phyloP scores from a whole-genome alignment of 208 protist species.

The Vickermania ingenoplastis region DNA sequence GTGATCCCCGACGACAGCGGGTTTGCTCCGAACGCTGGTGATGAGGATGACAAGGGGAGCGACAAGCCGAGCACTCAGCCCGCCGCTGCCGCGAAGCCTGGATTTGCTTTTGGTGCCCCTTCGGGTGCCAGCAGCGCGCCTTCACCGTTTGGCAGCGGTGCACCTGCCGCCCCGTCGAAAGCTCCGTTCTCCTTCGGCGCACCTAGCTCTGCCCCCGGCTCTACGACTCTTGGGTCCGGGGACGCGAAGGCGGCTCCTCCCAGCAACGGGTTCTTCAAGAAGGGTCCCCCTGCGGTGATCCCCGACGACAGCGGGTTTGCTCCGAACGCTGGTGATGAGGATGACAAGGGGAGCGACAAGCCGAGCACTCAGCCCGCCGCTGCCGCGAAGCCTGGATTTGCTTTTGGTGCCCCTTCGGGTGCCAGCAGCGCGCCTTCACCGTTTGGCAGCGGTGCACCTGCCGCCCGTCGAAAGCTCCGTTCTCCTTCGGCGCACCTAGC shows the following conservation, averaged over 20 bases:
- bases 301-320: conserved; percentile 48
- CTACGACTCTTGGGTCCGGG: conserved; percentile 2
- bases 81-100: conserved; percentile 9
- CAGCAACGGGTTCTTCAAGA: conserved; percentile 16
- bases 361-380: not conserved
- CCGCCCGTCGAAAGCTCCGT: not conserved
- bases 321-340: conserved; percentile 28
- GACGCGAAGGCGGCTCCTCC: conserved; percentile 1
- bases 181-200: conserved; percentile 14
- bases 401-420: no score
- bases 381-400: conserved; percentile 13
- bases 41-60: conserved; percentile 23
- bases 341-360: conserved; percentile 13
- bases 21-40: conserved; percentile 39
- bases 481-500: conserved; percentile 15
- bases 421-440: no score
- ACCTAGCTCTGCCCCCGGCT: conserved; percentile 2
- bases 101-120: conserved; percentile 5
- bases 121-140: conserved; percentile 1
- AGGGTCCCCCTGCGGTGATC: conserved; percentile 13
- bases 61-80: conserved; percentile 1
- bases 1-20: conserved; percentile 32
- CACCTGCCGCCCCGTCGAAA: not conserved
- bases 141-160: no score
- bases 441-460: not conserved